Base-by-base conservation (phyloP, 2,329 filamentous ascomycete species). In the Aspergillus sp. region DNA sequence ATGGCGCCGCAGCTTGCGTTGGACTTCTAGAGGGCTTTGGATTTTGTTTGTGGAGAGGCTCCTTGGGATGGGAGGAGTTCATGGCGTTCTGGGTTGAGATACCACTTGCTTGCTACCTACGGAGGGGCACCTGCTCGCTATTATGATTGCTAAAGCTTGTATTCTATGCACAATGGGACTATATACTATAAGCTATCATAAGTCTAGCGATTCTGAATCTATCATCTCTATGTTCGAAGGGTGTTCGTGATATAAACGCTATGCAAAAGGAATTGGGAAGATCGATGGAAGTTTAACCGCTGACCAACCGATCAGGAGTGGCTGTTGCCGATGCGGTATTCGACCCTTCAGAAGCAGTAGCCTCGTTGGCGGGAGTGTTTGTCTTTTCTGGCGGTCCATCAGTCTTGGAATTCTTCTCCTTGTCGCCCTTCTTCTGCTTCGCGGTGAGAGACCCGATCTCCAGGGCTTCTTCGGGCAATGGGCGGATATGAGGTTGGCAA, bases 381-480 rank as follows among this genome's bases (percentile, higher is more conserved):
- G 53, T 38, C 17, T 50, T 51, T 5, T 54, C 56, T 3, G 40
- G 23, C n/a, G 40, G 43, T 23, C 51, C 44, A 17, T 50, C 55
- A 14, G 45, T 21, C 32, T 52, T 50, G 10, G 54, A 17, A n/a
- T 60, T 55, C 16, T 63, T 54, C 32, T 61, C 53, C 3, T 58
- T n/a, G n/a, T n/a, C 54, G 29, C 49, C 42, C 19, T 57, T 57
- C 31, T 91, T 91, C 76, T 91, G 92, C 63, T 86, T 89, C 56
- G 87, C 69, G 52, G 80, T 82, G 69, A 96, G 80, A 2, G 88
- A 87, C 0, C 92, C 92, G 68, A 90, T 91, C 57, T 87, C 86
- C 58, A 94, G 65, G 2, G 94, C 94, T 75, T 97, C 93, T 61
- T 88, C 88, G 0, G 94, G 94, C 64, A 97, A 70, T 38, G 91